phyloP scores from a whole-genome alignment of 2,329 filamentous ascomycete species.

The Lasiodiplodia gonubiensis region DNA sequence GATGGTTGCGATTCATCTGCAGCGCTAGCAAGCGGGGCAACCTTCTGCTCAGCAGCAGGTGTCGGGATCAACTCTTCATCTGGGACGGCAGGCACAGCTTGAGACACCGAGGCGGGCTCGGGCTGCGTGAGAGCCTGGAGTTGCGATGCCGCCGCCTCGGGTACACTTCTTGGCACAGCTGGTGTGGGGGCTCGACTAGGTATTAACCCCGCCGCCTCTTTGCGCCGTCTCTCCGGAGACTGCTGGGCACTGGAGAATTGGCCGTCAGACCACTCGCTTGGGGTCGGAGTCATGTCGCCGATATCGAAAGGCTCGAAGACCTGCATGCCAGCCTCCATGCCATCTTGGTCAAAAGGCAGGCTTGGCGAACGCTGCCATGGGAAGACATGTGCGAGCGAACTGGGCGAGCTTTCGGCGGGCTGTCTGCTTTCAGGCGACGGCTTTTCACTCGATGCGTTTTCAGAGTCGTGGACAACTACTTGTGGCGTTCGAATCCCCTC shows the following conservation, averaged over 20 bases:
- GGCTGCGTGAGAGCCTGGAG: background rate
- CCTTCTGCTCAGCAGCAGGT: constrained; percentile 7
- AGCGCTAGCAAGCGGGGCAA: background rate
- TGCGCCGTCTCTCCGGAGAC: constrained; percentile 8
- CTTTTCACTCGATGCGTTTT: background rate
- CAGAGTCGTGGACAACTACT: constrained; percentile 7
- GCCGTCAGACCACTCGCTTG: constrained; percentile 20
- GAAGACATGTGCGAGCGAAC: constrained; percentile 23
- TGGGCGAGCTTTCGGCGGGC: background rate
- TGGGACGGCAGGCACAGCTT: background rate
- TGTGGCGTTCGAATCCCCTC: constrained; percentile 4
- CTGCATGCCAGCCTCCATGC: constrained; percentile 17
- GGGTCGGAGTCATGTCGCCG: constrained; percentile 23
- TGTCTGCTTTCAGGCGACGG: background rate
- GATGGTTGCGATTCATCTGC: background rate
- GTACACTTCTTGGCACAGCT: background rate
- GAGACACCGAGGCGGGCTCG: background rate
- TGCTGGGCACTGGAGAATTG: constrained; percentile 16
- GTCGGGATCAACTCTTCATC: constrained; percentile 8
- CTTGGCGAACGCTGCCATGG: constrained; percentile 24
- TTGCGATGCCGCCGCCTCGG: background rate
- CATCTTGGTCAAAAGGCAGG: constrained; percentile 8
- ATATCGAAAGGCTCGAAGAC: constrained; percentile 27
- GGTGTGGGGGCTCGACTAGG: constrained; percentile 1
- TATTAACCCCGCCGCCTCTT: background rate